These are phyloP conservation scores for Carpinus fangiana DNA, from an alignment of 306 rosid genomes.

Conservation along the genomic window DNA sequence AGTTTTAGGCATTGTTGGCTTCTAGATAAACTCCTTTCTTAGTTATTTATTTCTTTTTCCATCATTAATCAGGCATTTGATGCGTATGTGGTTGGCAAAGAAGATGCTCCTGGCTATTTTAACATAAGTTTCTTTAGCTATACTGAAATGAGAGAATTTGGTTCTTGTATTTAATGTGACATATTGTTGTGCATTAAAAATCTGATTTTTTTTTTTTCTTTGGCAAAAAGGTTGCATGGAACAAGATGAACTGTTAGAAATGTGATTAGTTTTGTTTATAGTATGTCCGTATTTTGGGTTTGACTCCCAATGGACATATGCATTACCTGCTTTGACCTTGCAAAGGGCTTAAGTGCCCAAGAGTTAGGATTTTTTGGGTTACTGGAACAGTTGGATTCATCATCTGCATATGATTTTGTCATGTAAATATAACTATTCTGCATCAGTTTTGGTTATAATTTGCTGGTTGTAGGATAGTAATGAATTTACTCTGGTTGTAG, in stretches of 20 bases:
- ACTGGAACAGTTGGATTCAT: neutral
- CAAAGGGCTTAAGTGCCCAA: neutral
- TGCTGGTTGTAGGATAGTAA: too few relatives aligned
- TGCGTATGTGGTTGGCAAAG: slow-evolving; percentile 68
- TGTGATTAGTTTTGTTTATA: neutral
- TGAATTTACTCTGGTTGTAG: neutral
- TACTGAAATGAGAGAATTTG: neutral
- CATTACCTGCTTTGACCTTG: neutral
- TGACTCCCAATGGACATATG: neutral
- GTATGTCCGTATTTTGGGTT: neutral
- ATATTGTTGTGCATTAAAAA: neutral
- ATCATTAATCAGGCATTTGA: slow-evolving; percentile 59
- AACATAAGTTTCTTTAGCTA: slow-evolving; percentile 1
- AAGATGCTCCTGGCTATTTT: neutral
- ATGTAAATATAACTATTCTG: neutral
- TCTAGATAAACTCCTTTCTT: slow-evolving; percentile 18
- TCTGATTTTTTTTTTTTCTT: neutral
- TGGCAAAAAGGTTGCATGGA: neutral
- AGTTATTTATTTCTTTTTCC: slow-evolving; percentile 1
- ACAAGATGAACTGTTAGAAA: neutral
- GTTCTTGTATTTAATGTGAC: neutral
- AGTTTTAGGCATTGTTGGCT: slow-evolving; percentile 13
- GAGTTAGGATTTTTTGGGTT: neutral
- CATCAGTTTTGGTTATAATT: neutral
- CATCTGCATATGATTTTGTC: neutral